Evolutionary conservation across 23 red algal genomes (phyloP), one percentile per base, ranked within the genome.

Genomic region (Gracilariopsis chorda): DNA sequence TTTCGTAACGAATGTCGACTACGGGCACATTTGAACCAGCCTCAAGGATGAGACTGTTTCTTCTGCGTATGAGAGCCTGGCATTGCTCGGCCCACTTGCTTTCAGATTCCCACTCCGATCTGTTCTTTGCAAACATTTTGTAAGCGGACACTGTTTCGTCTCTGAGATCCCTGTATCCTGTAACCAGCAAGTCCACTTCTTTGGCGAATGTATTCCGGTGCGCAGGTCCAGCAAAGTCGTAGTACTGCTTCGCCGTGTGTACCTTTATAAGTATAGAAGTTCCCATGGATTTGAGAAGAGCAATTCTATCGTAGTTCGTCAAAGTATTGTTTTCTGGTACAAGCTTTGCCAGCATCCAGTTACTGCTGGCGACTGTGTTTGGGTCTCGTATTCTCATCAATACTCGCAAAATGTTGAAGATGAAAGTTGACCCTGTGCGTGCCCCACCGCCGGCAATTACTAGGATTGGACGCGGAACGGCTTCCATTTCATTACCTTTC

Each of bases 241-340:
- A 67, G 23, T 71, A 91, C 37, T 91, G 57, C 72, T 91, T 63
- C 23, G 64, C 72, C 3, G 64, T 63, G 56, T 91, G 87, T 49
- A 91, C 74, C 13, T 91, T 91, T 10, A 91, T 55, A 52, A 91
- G 87, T 51, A 91, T 67, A 13, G 74, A 91, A 47, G 82, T 86
- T 48, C 35, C 53, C 74, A 71, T 81, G 28, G 87, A 41, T 35
- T 41, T 63, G 46, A 64, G 70, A 47, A 56, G 21, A 5, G 60
- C 82, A 3, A 71, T 86, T 43, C 60, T 21, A 32, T 86, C 62
- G 28, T 47, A 71, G 51, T 51, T 43, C 29, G 19, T 39, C 46
- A 73, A 12, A 17, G 87, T 57, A 32, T 78, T 69, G 41, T 51
- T 46, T 3, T 71, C 87, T 19, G 59, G 74, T 4, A 74, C 56